Base-by-base conservation (phyloP, 1,284 basidiomycete genomes). In the Puccinia hordei region DNA sequence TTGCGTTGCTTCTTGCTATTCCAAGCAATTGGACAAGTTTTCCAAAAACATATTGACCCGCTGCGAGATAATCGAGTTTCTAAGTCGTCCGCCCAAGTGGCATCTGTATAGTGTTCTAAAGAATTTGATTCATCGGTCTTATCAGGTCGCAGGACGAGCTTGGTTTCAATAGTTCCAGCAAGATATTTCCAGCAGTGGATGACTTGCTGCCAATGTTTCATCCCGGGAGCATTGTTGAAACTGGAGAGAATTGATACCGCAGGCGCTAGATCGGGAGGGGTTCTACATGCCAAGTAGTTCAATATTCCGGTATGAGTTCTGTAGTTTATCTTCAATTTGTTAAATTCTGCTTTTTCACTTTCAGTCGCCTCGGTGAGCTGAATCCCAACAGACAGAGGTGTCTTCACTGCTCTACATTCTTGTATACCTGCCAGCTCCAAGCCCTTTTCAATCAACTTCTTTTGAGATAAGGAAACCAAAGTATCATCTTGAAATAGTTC, bases 291-390 rank as follows among this genome's bases (percentile, higher is more conserved):
- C 3, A 71, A 27, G 27, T 49, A 71, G 41, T 71, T 71, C 1
- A 71, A 41, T 2, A 53, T 27, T 8, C 68, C 41, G 9, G 24
- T 71, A 41, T 30, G 17, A 22, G 44, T 49, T 17, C 68, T 15
- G 41, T 71, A 71, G 24, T 71, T 71, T 9, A 71, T 53, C 6
- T 71, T 71, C 12, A 71, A 10, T n/a, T 41, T n/a, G n/a, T n/a
- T n/a, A n/a, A n/a, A n/a, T n/a, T n/a, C n/a, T n/a, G n/a, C n/a
- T n/a, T n/a, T 49, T 46, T 71, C 24, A 30, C 53, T 53, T 33
- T 51, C 33, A 9, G 19, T 22, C 41, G 30, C 24, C 5, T 66
- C 38, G 2, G 24, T 41, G 1, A 66, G 38, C 46, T 68, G 65
- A 46, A 46, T 24, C 5, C 22, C 65, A 0, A 49, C 38, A 0